Percentiles rank a stretch among this genome's conserved stretches.
phyloP scores from a whole-genome alignment of 192 early-diverging fungal species.

The Coemansia sp. region DNA sequence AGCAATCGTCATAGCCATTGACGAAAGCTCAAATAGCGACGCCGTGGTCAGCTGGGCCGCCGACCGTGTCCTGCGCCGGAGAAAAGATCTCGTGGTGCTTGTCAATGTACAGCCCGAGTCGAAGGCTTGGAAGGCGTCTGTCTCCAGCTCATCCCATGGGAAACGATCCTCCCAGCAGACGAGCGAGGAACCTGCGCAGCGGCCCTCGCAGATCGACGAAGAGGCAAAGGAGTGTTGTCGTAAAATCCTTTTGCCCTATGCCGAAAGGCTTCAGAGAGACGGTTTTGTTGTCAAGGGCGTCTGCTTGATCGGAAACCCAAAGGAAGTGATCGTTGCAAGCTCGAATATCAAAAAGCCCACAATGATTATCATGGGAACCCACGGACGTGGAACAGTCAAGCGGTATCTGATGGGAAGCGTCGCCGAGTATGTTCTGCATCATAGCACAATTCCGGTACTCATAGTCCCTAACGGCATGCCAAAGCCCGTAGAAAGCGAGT shows the following conservation, averaged over 20 bases:
- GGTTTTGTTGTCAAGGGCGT: constrained; percentile 54
- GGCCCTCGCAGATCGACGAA: constrained; percentile 32
- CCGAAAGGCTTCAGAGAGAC: constrained; percentile 46
- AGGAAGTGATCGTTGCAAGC: constrained; percentile 52
- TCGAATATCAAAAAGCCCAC: constrained; percentile 58
- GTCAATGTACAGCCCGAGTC: constrained; percentile 54
- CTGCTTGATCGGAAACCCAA: constrained; percentile 52
- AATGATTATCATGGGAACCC: constrained; percentile 69
- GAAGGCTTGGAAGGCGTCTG: constrained; percentile 34
- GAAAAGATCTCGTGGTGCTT: constrained; percentile 48
- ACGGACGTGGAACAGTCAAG: constrained; percentile 65
- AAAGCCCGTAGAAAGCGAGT: constrained; percentile 25
- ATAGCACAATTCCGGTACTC: constrained; percentile 65
- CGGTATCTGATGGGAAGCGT: constrained; percentile 68
- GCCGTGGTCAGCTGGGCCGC: constrained; percentile 45
- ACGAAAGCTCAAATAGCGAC: constrained; percentile 50
- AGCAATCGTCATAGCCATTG: constrained; percentile 46
- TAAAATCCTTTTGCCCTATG: constrained; percentile 40
- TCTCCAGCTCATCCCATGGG: not conserved
- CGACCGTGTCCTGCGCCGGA: constrained; percentile 45
- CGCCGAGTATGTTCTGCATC: constrained; percentile 66
- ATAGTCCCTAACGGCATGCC: constrained; percentile 58
- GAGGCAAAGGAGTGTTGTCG: constrained; percentile 51
- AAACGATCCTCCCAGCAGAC: not conserved
- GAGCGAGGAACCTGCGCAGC: not conserved